These are phyloP conservation scores for Hyaloscypha finlandica DNA, from an alignment of 495 filamentous ascomycete species.

Conservation along the genomic window DNA sequence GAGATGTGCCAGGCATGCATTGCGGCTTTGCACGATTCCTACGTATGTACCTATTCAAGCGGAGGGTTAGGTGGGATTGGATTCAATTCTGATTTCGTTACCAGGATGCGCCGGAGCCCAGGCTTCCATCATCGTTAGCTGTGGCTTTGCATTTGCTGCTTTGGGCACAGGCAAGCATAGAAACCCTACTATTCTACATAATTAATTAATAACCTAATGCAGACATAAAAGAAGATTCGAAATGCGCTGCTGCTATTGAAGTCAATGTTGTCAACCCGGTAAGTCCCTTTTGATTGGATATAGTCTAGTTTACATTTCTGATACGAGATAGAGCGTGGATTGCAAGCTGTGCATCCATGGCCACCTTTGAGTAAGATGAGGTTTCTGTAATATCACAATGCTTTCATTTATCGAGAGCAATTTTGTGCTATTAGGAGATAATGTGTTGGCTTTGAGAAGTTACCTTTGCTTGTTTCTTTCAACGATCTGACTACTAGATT, in stretches of 20 bases:
- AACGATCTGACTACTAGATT: neutral
- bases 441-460: neutral
- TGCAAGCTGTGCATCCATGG: neutral
- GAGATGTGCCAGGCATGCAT: neutral
- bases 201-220: slow-evolving; percentile 1
- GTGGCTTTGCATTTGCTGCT: neutral
- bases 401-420: neutral
- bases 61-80: neutral
- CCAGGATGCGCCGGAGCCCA: neutral
- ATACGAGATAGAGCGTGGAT: neutral
- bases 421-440: neutral
- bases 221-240: neutral
- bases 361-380: neutral
- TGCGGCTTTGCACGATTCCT: slow-evolving; percentile 2
- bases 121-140: neutral
- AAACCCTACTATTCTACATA: slow-evolving; percentile 1
- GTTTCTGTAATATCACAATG: neutral
- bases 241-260: slow-evolving; percentile 2
- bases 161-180: neutral
- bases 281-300: neutral
- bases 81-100: neutral
- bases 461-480: neutral
- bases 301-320: neutral
- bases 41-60: neutral
- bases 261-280: neutral